Evolutionary conservation across 2,329 filamentous ascomycete genomes (phyloP), one percentile per base, ranked within the genome.

Genomic region (Cadophora sp.): DNA sequence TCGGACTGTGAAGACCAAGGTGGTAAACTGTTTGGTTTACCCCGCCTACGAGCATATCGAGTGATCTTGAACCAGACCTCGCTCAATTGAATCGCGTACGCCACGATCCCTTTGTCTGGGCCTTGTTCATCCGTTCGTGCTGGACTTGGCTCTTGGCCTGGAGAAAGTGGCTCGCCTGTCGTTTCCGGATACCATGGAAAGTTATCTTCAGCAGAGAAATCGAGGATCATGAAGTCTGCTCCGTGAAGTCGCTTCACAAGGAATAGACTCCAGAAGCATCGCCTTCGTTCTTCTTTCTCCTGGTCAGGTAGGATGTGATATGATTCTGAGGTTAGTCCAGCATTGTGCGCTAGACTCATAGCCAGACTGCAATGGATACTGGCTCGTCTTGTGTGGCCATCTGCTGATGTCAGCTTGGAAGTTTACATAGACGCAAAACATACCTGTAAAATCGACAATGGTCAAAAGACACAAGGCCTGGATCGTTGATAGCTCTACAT

Each of bases 1-100:
- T 85, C 83, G 0, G 84, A 86, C 55, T 83, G 78, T 0, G 82
- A 79, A 11, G 82, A 83, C 83, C 83, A 83, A 24, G 79, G 81
- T 5, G 81, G 81, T 9, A 82, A 73, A 27, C 75, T 77, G 63
- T 80, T 80, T 7, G 81, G 79, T 41, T 78, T 80, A 18, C 83
- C 82, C 27, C 80, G 79, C 24, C 78, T 78, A 18, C 82, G 79
- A 0, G 83, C 83, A 72, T 85, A 85, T 51, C 77, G 76, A 3
- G 81, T 78, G 13, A 81, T 81, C 68, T 81, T 81, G 48, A 81
- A 80, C 78, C 83, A 86, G 1, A 81, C 80, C 63, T 84, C 80
- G 56, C 80, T 82, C 9, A 85, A 73, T 65, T 77, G 80, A 76
- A 69, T 80, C 0, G 80, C 79, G 69, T 83, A 85, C 3, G 80